These are phyloP conservation scores for Euclidium syriacum DNA, from an alignment of 345 rosid genomes.

Conservation along the genomic window DNA sequence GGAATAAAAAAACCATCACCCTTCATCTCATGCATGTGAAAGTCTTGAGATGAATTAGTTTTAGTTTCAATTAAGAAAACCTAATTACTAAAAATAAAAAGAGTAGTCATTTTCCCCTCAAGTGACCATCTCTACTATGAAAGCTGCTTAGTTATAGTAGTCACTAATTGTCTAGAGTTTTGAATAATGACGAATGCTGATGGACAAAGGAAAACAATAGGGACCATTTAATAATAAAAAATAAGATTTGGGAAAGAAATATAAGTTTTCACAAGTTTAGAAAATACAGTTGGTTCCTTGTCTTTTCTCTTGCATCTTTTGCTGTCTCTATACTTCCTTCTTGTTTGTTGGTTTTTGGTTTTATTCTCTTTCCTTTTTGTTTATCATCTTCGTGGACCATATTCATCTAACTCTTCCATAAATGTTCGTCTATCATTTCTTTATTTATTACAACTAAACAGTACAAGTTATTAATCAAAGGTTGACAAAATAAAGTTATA, in stretches of 20 bases:
- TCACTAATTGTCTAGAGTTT: background rate
- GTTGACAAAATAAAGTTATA: background rate
- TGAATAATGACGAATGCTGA: background rate
- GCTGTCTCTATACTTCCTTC: conserved; percentile 32
- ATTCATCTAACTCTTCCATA: conserved; percentile 9
- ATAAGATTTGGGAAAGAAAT: conserved; percentile 8
- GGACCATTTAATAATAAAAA: conserved; percentile 23
- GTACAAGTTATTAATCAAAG: background rate
- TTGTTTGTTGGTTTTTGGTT: conserved; percentile 30
- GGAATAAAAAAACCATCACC: background rate
- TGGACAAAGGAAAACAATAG: conserved; percentile 4
- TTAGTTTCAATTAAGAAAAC: background rate
- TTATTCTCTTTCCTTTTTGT: background rate
- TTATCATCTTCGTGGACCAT: conserved; percentile 15
- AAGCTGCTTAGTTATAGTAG: background rate
- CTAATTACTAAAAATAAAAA: background rate
- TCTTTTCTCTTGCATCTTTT: conserved; percentile 28
- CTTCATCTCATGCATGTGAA: background rate
- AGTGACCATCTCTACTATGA: too few species aligned
- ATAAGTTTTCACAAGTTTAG: conserved; percentile 1
- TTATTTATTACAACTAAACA: background rate
- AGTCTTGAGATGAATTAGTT: background rate
- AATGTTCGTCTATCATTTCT: background rate
- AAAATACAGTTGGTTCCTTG: conserved; percentile 28
- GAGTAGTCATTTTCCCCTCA: too few species aligned